phyloP scores from a whole-genome alignment of 2,329 filamentous ascomycete genomes.

The Xylariaceae sp. region DNA sequence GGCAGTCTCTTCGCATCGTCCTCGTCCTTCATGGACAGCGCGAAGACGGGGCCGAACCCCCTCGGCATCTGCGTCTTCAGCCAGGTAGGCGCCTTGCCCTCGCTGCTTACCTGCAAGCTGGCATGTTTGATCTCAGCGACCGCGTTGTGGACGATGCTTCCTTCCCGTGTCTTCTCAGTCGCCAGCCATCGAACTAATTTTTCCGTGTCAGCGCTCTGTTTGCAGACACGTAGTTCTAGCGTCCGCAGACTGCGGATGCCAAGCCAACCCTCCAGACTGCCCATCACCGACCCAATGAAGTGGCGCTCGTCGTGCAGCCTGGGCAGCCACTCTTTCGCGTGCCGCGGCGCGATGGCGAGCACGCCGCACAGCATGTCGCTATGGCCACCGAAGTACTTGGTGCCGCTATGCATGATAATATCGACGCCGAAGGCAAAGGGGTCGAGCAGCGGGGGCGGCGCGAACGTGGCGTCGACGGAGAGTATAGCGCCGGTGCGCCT shows the following conservation, averaged over 20 bases:
- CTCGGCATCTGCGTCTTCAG: slow-evolving; percentile 86
- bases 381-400: slow-evolving; percentile 96
- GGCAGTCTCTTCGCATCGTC: slow-evolving; percentile 73
- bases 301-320: slow-evolving; percentile 72
- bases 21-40: slow-evolving; percentile 69
- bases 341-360: slow-evolving; percentile 66
- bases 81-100: slow-evolving; percentile 59
- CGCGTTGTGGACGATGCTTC: slow-evolving; percentile 55
- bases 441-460: slow-evolving; percentile 85
- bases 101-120: slow-evolving; percentile 68
- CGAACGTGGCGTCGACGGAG: slow-evolving; percentile 91
- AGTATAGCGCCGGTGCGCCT: slow-evolving; percentile 75
- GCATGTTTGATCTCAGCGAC: slow-evolving; percentile 76
- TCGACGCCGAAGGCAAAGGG: slow-evolving; percentile 85
- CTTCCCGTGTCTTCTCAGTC: slow-evolving; percentile 38
- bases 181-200: slow-evolving; percentile 76
- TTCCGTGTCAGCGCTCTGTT: slow-evolving; percentile 76
- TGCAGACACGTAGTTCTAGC: slow-evolving; percentile 78
- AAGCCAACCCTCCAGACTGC: slow-evolving; percentile 89
- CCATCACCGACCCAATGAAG: slow-evolving; percentile 84
- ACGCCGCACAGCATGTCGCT: slow-evolving; percentile 92
- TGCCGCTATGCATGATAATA: slow-evolving; percentile 88
- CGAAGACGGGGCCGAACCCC: slow-evolving; percentile 89
- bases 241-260: slow-evolving; percentile 87
- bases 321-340: slow-evolving; percentile 62